Evolutionary conservation across 2,329 filamentous ascomycete genomes (phyloP).

Genomic region (Cercospora sesami): DNA sequence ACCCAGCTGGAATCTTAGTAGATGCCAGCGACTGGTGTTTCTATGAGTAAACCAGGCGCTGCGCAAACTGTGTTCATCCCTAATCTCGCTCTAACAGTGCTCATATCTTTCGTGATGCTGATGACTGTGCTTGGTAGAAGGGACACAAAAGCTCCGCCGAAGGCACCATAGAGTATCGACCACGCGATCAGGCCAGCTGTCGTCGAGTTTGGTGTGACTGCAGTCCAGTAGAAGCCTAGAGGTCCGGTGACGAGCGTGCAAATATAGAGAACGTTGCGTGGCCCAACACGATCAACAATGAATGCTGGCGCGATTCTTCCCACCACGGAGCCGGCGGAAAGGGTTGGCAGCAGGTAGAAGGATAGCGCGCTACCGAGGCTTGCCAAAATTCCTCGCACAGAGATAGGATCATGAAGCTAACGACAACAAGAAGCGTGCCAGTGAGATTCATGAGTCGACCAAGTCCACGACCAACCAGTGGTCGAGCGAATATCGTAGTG

Average conservation of each 20-base stretch:
- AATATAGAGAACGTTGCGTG: constrained; percentile 48
- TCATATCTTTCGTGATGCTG: constrained; percentile 22
- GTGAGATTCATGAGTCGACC: constrained; percentile 44
- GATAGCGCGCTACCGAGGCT: constrained; percentile 53
- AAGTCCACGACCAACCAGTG: constrained; percentile 52
- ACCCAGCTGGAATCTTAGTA: constrained; percentile 2
- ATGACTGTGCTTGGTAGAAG: constrained; percentile 43
- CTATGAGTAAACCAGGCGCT: constrained; percentile 31
- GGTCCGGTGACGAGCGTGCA: constrained; percentile 36
- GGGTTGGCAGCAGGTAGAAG: constrained; percentile 66
- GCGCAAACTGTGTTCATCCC: constrained; percentile 32
- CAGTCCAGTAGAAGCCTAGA: constrained; percentile 41
- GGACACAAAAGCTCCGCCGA: constrained; percentile 46
- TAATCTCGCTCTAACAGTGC: constrained; percentile 29
- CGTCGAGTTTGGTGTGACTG: constrained; percentile 27
- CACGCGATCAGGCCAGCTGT: constrained; percentile 42
- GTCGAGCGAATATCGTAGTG: constrained; percentile 51
- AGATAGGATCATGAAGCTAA: constrained; percentile 54
- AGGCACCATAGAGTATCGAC: constrained; percentile 48
- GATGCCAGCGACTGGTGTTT: constrained; percentile 32
- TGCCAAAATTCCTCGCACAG: constrained; percentile 51
- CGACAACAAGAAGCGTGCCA: constrained; percentile 45
- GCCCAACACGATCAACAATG: constrained; percentile 47
- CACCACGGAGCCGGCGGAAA: constrained; percentile 59
- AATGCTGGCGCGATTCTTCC: constrained; percentile 50